phyloP scores from a whole-genome alignment of 768 basidiomycete species.

The Termitomyces sp. region DNA sequence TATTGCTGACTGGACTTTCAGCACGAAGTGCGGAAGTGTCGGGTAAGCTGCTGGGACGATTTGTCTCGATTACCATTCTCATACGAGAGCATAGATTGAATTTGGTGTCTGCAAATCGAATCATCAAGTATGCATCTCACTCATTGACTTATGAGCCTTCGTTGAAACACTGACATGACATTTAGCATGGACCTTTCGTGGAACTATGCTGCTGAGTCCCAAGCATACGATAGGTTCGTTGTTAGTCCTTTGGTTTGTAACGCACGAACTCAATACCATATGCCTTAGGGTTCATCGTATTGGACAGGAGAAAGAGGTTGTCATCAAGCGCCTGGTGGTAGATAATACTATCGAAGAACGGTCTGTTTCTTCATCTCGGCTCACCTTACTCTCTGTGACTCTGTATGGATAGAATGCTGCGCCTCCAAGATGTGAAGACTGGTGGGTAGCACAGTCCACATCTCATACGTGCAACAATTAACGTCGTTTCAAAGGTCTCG shows the following conservation, averaged over 20 bases:
- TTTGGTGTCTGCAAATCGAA: constrained; percentile 65
- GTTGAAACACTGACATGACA: not conserved
- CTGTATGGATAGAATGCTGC: constrained; percentile 51
- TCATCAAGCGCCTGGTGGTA: constrained; percentile 65
- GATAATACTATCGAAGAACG: constrained; percentile 75
- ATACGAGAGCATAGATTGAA: constrained; percentile 39
- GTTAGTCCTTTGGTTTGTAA: not conserved
- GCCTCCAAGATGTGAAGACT: constrained; percentile 66
- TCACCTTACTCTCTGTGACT: not conserved
- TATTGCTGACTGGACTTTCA: constrained; percentile 20
- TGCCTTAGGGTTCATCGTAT: constrained; percentile 60
- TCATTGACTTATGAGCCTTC: not conserved
- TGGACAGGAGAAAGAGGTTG: constrained; percentile 68
- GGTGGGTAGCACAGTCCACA: constrained; percentile 30
- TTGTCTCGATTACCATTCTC: not conserved
- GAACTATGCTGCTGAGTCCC: constrained; percentile 72
- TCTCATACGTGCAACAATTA: not conserved
- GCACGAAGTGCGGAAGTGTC: constrained; percentile 69
- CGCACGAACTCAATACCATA: constrained; percentile 26
- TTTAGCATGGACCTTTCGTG: constrained; percentile 69
- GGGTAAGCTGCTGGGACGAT: constrained; percentile 29
- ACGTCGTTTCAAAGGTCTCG: constrained; percentile 38
- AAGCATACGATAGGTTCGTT: constrained; percentile 51
- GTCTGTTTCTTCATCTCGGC: constrained; percentile 32
- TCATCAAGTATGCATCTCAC: constrained; percentile 52